Conservation (phyloP, 106 monocot species). For the Acorus calamus region DNA sequence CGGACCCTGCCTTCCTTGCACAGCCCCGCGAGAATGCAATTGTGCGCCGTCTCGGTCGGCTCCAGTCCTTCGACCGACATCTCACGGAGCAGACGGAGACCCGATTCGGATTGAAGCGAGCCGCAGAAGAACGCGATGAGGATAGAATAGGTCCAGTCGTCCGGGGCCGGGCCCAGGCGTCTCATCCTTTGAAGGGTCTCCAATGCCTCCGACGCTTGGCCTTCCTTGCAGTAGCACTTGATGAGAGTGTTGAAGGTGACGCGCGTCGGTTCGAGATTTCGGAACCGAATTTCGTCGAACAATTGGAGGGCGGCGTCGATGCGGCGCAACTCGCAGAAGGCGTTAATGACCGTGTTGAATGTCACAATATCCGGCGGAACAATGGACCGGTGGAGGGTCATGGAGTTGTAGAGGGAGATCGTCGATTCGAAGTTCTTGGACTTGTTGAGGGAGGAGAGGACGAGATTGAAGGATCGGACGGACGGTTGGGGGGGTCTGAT, state of each 20-base stretch:
- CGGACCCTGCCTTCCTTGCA: slow-evolving; percentile 31
- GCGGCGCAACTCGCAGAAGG: slow-evolving; percentile 11
- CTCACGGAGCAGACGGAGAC: slow-evolving; percentile 21
- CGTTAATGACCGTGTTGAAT: slow-evolving; percentile 18
- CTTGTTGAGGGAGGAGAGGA: slow-evolving; percentile 20
- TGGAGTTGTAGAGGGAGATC: slow-evolving; percentile 15
- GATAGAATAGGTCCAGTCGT: slow-evolving; percentile 34
- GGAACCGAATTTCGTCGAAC: slow-evolving; percentile 28
- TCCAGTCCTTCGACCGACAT: slow-evolving; percentile 19
- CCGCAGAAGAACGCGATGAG: slow-evolving; percentile 25
- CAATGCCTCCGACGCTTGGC: slow-evolving; percentile 14
- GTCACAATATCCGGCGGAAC: slow-evolving; percentile 13
- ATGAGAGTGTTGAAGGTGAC: slow-evolving; percentile 44
- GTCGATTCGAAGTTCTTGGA: slow-evolving; percentile 17
- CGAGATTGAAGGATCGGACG: slow-evolving; percentile 16
- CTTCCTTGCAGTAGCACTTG: slow-evolving; percentile 22
- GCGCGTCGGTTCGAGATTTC: slow-evolving; percentile 7
- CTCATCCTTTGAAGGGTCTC: slow-evolving; percentile 19
- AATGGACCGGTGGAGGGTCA: slow-evolving; percentile 6
- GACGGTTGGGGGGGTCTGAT: slow-evolving; percentile 3
- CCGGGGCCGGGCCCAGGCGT: slow-evolving; percentile 24
- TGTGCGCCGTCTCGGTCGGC: slow-evolving; percentile 20
- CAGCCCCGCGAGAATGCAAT: slow-evolving; percentile 38
- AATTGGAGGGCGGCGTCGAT: slow-evolving; percentile 17
- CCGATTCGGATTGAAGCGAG: slow-evolving; percentile 15